Conservation (phyloP, 164 flowering plant species). For the Tetrastigma voinierianum region DNA sequence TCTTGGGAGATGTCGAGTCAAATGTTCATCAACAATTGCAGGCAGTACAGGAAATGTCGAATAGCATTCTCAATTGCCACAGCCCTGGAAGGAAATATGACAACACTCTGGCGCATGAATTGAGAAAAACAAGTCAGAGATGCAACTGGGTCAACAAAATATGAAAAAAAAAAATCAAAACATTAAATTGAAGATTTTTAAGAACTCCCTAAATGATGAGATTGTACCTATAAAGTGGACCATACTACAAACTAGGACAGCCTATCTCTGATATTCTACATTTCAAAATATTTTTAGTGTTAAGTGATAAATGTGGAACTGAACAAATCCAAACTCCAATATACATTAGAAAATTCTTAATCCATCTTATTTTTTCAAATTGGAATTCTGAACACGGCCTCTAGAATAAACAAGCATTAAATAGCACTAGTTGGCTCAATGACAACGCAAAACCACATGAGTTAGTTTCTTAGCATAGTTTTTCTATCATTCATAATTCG, state of each 20-base stretch:
- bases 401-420: not conserved
- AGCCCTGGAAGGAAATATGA: constrained; percentile 90
- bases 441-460: no score
- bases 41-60: constrained; percentile 85
- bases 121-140: constrained; percentile 15
- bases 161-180: not conserved
- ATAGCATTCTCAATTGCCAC: constrained; percentile 83
- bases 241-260: no score
- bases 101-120: constrained; percentile 67
- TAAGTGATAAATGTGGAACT: not conserved
- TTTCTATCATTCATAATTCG: no score
- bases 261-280: no score
- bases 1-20: constrained; percentile 79
- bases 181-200: no score
- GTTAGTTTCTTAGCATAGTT: no score
- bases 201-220: no score
- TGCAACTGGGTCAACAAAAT: not conserved
- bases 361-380: not conserved
- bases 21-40: constrained; percentile 94
- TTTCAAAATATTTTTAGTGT: no score
- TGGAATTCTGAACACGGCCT: not conserved
- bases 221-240: no score
- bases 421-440: no score
- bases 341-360: not conserved
- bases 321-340: not conserved